A percentile compares a stretch with the other conserved stretches of the same genome.
phyloP scores from a whole-genome alignment of 148 eudicot genomes.

The Rhododendron henanense region DNA sequence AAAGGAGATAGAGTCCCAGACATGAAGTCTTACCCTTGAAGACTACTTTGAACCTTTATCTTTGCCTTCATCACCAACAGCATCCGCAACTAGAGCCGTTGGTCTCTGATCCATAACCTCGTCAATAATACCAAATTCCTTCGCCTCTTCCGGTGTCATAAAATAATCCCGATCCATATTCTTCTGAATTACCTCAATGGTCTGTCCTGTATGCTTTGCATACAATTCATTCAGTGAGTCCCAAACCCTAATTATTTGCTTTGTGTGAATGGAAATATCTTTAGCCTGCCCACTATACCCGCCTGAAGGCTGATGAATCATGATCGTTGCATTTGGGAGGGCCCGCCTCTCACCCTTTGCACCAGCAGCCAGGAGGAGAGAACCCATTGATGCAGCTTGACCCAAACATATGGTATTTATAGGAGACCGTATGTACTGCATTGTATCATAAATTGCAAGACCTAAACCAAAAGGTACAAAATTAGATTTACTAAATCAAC shows the following conservation, averaged over 20 bases:
- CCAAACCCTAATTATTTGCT: conserved; percentile 92
- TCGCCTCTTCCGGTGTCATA: conserved; percentile 90
- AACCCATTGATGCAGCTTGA: conserved; percentile 97
- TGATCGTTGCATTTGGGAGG: conserved; percentile 88
- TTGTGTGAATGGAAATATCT: conserved; percentile 89
- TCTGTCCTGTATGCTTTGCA: conserved; percentile 80
- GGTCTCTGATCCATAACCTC: conserved; percentile 90
- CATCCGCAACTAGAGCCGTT: conserved; percentile 78
- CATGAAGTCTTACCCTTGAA: conserved; percentile 8
- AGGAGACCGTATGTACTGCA: conserved; percentile 97
- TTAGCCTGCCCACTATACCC: conserved; percentile 97
- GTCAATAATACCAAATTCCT: conserved; percentile 91
- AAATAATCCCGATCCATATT: conserved; percentile 95
- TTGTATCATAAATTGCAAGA: conserved; percentile 96
- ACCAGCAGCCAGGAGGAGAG: conserved; percentile 89
- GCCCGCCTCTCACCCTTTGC: conserved; percentile 87
- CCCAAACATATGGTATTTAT: conserved; percentile 87
- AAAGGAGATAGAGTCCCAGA: conserved; percentile 5
- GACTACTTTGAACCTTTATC: conserved; percentile 46
- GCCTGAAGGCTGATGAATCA: conserved; percentile 98
- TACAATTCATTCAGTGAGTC: conserved; percentile 74
- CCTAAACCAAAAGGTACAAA: conserved; percentile 37
- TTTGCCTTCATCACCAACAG: conserved; percentile 58
- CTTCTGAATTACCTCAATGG: conserved; percentile 65
- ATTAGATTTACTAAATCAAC: neutral